Base-by-base conservation (phyloP, 805 yeast species). In the Vanderwaltozyma tropicalis region DNA sequence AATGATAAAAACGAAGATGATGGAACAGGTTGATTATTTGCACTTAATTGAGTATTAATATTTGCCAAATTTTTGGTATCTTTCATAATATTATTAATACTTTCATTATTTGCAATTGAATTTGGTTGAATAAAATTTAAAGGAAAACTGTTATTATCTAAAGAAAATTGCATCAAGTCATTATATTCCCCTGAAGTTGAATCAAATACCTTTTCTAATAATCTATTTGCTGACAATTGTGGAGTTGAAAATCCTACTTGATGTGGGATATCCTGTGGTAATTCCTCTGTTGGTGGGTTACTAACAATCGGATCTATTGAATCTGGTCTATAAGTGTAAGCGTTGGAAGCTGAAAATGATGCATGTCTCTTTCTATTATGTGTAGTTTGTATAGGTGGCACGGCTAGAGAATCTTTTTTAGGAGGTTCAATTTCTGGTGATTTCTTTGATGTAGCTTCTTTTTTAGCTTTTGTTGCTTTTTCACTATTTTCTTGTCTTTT, bases 181-280 rank as follows among this genome's bases (percentile, higher is more conserved):
- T 44, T 31, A 25, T 55, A 52, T 2, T 46, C 40, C 5, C 50
- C 40, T 28, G 52, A 46, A 21, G 59, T 59, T 13, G 55, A 47
- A 35, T 49, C 54, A 16, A 46, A 37, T 10, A 52, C 57, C 25
- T 51, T 55, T 44, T 62, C 60, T 37, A 61, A 57, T 17, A 68
- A 45, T 26, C 72, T 74, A 15, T 63, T 62, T 1, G 80, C 78
- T 11, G 67, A 50, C 32, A 76, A 50, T 55, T 85, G 94, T 3
- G 95, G 95, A 1, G 94, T 81, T 1, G 94, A 75, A 53, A 82
- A 84, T 2, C 79, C 83, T 19, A 81, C 87, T 49, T 81, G 86
- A 31, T 69, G 71, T 1, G 88, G 87, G 2, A 53, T 41, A 39
- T 51, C 59, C n/a, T 46, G 39, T 28, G 48, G 36, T 13, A 43